Evolutionary conservation across 371 early-diverging fungal genomes (phyloP).

Genomic region (Blakeslea trispora): DNA sequence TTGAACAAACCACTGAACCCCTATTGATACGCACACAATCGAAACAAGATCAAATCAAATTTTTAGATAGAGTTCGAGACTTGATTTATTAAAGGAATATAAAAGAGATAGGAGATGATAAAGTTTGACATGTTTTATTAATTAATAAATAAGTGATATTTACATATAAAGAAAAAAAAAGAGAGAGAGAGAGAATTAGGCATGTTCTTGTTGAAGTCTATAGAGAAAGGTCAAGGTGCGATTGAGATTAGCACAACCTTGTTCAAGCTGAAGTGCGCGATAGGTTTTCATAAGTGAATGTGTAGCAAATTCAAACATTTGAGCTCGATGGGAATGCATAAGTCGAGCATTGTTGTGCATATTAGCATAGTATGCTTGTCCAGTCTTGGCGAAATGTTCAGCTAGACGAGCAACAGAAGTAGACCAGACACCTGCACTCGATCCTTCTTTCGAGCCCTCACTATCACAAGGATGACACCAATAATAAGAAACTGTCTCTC

Average conservation of each 20-base stretch:
- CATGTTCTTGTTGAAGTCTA: conserved; percentile 29
- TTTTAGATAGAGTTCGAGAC: conserved; percentile 7
- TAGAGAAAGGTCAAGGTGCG: conserved; percentile 21
- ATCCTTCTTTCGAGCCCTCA: not conserved
- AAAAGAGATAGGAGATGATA: not conserved
- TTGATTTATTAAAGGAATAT: conserved; percentile 3
- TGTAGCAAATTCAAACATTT: conserved; percentile 36
- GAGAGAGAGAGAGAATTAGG: not conserved
- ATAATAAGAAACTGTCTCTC: conserved; percentile 9
- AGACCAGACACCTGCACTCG: conserved; percentile 26
- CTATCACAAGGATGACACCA: conserved; percentile 17
- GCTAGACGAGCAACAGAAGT: conserved; percentile 29
- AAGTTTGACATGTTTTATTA: not conserved
- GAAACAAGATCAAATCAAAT: conserved; percentile 8
- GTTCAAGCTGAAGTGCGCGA: conserved; percentile 39
- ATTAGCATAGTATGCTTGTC: conserved; percentile 36
- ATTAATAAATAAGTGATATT: not conserved
- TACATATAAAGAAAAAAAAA: conserved; percentile 3
- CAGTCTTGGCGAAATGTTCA: conserved; percentile 31
- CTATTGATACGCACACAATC: conserved; percentile 13
- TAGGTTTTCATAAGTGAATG: conserved; percentile 28
- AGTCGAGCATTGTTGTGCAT: conserved; percentile 33
- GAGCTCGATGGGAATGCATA: conserved; percentile 35
- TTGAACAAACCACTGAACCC: conserved; percentile 9
- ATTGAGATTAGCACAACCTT: conserved; percentile 32